phyloP scores from a whole-genome alignment of 2,329 filamentous ascomycete species.

The Monilinia laxa region DNA sequence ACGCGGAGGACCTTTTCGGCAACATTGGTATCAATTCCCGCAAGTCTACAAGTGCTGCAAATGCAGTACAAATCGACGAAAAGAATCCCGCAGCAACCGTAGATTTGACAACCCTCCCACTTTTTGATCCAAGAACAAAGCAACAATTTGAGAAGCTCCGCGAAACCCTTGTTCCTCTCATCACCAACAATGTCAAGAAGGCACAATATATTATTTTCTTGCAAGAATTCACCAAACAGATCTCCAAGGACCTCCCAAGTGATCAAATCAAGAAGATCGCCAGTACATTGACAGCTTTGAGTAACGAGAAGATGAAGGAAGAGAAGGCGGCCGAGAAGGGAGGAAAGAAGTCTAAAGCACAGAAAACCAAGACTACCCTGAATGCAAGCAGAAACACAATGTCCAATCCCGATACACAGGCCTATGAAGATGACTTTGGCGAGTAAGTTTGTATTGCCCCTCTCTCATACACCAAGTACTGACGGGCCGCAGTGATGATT shows the following conservation, averaged over 20 bases:
- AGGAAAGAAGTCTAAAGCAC: conserved; percentile 94
- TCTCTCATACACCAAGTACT: conserved; percentile 25
- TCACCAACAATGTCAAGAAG: conserved; percentile 77
- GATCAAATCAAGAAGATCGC: conserved; percentile 97
- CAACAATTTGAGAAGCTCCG: conserved; percentile 79
- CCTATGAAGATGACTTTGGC: conserved; percentile 82
- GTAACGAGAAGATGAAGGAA: conserved; percentile 98
- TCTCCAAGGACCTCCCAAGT: conserved; percentile 83
- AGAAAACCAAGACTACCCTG: conserved; percentile 88
- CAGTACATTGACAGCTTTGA: conserved; percentile 79
- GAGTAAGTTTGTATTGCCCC: conserved; percentile 60
- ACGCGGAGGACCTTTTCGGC: conserved; percentile 89
- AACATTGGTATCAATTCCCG: conserved; percentile 67
- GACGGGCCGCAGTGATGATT: conserved; percentile 58
- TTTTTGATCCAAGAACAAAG: conserved; percentile 91
- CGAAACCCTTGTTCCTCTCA: conserved; percentile 73
- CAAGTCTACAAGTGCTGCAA: conserved; percentile 64
- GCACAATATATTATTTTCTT: conserved; percentile 87
- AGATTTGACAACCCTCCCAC: conserved; percentile 73
- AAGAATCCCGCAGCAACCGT: conserved; percentile 75
- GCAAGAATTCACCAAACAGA: conserved; percentile 84
- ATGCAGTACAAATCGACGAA: conserved; percentile 66
- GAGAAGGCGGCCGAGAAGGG: conserved; percentile 94
- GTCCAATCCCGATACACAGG: conserved; percentile 65
- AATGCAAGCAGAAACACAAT: conserved; percentile 60